Base-by-base conservation (phyloP, 2,329 filamentous ascomycete species). In the Xylaria polymorpha region DNA sequence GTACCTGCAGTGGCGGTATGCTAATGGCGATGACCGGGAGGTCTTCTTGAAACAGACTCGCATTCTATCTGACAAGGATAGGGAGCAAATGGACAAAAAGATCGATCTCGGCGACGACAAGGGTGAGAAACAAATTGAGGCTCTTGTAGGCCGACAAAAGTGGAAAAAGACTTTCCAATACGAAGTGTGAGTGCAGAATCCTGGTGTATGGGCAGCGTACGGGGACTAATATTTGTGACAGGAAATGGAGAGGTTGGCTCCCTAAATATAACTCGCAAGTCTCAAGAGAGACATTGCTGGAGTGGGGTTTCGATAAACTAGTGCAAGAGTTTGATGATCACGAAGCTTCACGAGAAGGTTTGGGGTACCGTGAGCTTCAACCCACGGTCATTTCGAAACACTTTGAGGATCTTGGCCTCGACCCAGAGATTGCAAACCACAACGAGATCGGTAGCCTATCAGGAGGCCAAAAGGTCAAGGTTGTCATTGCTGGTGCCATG, bases 91-190 rank as follows among this genome's bases (percentile, higher is more conserved):
- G 92, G 93, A 97, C 71, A 97, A 94, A 81, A 88, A 88, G 61
- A 87, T 99, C 73, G 92, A 98, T 73, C 82, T 98, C 55, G 90
- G 90, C 51, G 94, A 97, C 74, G 95, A 95, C 75, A 92, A 90
- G 76, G 91, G 93, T 14, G 82, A 86, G 29, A 89, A 91, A 71
- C 92, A 92, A 78, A 85, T 99, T 61, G 96, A 99, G 81, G 86
- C 92, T 18, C 86, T 99, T 35, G 97, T 99, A 75, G 96, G 96
- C 86, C 92, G 96, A 75, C 94, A 98, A 80, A 99, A 99, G 85
- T 98, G 89, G 85, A 98, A 99, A 91, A 99, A 99, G 89, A 92
- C 91, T 48, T 98, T 97, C 88, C 94, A 98, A 86, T 98, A 98
- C 79, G 95, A 98, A 85, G 90, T 98, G 88, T 91, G 87, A 85